Conservation (phyloP, 1,139 yeast species). For the Protomyces pachydermus region DNA sequence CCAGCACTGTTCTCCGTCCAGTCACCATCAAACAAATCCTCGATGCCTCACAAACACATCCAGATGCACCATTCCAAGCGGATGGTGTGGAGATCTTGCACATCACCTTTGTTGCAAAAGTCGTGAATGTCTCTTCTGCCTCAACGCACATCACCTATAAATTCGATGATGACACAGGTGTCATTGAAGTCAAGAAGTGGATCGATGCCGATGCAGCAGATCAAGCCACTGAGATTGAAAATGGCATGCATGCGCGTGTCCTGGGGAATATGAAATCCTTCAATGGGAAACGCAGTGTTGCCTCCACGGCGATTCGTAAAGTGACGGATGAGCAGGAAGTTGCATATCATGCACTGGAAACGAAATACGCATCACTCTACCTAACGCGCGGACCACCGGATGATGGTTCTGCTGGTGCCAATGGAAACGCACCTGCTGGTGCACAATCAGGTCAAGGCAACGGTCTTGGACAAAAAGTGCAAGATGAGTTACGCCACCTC, state of each 20-base stretch:
- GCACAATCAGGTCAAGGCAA: not conserved
- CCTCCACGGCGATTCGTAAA: constrained; percentile 57
- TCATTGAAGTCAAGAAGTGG: constrained; percentile 53
- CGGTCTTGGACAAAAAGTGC: constrained; percentile 5
- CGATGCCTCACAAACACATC: constrained; percentile 59
- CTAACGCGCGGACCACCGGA: constrained; percentile 33
- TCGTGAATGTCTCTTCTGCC: constrained; percentile 44
- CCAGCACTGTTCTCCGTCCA: constrained; percentile 47
- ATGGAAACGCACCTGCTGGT: not conserved
- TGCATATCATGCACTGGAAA: constrained; percentile 68
- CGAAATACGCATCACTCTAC: constrained; percentile 54
- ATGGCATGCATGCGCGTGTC: constrained; percentile 58
- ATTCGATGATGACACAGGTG: constrained; percentile 85
- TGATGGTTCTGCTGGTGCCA: not conserved
- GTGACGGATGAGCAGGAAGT: constrained; percentile 70
- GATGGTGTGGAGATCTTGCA: constrained; percentile 59
- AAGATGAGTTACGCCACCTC: constrained; percentile 22
- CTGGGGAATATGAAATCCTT: constrained; percentile 70
- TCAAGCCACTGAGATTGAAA: constrained; percentile 36
- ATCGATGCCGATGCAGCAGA: constrained; percentile 26
- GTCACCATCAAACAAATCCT: constrained; percentile 76
- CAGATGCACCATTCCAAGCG: constrained; percentile 69
- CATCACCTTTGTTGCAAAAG: constrained; percentile 61
- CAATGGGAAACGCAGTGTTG: constrained; percentile 60
- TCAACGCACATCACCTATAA: constrained; percentile 48